Evolutionary conservation across 2,329 filamentous ascomycete genomes (phyloP), one percentile per base, ranked within the genome.

Genomic region (Knufia petricola): DNA sequence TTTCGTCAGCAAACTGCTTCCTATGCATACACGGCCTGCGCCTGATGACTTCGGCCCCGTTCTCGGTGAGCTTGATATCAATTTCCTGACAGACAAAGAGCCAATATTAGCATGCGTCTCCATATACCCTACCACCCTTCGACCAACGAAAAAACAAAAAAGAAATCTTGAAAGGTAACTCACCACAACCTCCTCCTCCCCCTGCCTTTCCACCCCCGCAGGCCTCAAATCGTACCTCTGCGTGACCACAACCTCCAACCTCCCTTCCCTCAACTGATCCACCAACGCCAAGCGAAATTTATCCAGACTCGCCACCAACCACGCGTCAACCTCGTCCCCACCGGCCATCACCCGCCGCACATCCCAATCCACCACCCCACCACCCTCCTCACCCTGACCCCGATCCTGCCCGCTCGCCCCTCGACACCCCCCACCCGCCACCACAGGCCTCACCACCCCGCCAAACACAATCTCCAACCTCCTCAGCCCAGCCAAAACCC

Each of bases 401-500:
- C 9, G 9, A 9, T 9, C 36, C 36, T 10, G 20, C 38, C 12
- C 17, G 9, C 15, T 7, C 15, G 6, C 17, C 13, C 38, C 21
- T 8, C 7, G 9, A 41, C 38, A 6, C 21, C 9, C 19, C n/a
- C 36, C 26, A 6, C 40, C 15, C 19, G 19, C 23, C 19, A 7
- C 13, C 24, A 36, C 10, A 36, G 32, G 19, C 34, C 15, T 48
- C 10, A 24, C 37, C 36, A 48, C 34, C 3, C 20, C 30, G 3
- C 34, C 34, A 40, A 48, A 48, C 20, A 39, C 36, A 23, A 48
- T 48, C 36, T 48, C 45, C n/a, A 48, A 31, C 24, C 21, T 30
- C 17, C 20, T 21, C 32, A 48, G 15, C 20, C 26, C n/a, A 3
- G 9, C 23, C 12, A 48, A 41, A 6, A 19, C 3, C 3, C n/a